These are phyloP conservation scores for Cadophora gregata DNA, from an alignment of 2,329 filamentous ascomycete genomes.

Conservation along the genomic window DNA sequence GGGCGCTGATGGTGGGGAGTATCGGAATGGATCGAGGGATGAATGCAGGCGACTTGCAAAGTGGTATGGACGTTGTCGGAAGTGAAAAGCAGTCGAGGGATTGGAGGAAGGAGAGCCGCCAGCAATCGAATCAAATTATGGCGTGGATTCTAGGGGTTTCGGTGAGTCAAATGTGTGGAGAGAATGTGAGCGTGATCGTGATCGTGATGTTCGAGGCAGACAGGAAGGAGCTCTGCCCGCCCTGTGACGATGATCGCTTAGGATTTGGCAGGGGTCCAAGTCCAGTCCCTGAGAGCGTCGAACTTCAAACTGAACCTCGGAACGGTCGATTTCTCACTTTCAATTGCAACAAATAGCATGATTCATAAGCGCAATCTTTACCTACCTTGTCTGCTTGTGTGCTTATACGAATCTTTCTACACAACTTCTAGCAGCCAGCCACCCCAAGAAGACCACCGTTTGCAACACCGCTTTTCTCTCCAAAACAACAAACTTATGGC, in stretches of 20 bases:
- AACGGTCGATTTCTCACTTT: background rate
- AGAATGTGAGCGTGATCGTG: background rate
- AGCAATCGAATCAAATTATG: conserved; percentile 10
- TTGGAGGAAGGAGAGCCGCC: background rate
- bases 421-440: no score
- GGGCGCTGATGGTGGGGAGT: conserved; percentile 18
- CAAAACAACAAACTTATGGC: no score
- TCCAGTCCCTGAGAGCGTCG: no score
- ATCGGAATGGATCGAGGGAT: conserved; percentile 14
- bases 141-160: conserved; percentile 5
- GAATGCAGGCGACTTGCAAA: background rate
- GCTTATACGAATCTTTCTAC: no score
- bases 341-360: background rate
- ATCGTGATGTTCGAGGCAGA: background rate
- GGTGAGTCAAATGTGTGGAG: conserved; percentile 6
- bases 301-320: background rate
- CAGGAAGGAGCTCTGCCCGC: background rate
- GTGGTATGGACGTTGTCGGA: conserved; percentile 12
- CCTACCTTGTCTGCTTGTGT: background rate
- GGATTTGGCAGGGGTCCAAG: background rate
- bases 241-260: conserved; percentile 12
- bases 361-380: background rate
- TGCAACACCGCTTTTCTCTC: no score
- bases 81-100: conserved; percentile 6
- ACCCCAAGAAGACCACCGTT: no score